A percentile compares a stretch with the other conserved stretches of the same genome.
Evolutionary conservation across 352 stramenopile species (phyloP).

Genomic region (Phytophthora rubi): DNA sequence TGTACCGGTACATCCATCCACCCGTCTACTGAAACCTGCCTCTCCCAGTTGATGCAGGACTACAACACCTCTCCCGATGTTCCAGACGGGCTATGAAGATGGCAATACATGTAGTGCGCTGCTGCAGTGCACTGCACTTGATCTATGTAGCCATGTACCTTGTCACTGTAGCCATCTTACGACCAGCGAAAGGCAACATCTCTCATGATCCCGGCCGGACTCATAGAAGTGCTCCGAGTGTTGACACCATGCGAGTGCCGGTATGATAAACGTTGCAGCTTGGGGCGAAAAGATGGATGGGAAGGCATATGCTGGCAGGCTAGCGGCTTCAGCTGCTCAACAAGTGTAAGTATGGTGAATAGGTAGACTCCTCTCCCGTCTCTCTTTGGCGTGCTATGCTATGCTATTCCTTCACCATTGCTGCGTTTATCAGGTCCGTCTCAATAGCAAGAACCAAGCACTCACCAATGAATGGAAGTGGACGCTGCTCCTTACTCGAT

Average conservation of each 20-base stretch:
- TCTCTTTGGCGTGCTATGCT: conserved; percentile 18
- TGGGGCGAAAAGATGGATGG: conserved; percentile 3
- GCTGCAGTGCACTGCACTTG: background rate
- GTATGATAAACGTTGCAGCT: background rate
- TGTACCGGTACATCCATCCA: background rate
- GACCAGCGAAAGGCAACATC: conserved; percentile 43
- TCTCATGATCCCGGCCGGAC: background rate
- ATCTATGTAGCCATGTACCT: background rate
- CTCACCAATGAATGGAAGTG: conserved; percentile 25
- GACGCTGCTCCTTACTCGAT: conserved; percentile 48
- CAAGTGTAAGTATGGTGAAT: background rate
- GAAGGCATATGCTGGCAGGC: background rate
- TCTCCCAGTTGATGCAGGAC: conserved; percentile 1
- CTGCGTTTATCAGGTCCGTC: conserved; percentile 13
- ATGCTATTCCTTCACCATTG: conserved; percentile 1
- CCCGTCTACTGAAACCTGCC: background rate
- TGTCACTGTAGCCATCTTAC: conserved; percentile 18
- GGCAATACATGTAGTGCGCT: background rate
- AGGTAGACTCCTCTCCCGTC: conserved; percentile 22
- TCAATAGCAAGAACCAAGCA: background rate
- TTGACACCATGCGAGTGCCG: background rate
- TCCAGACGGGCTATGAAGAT: background rate
- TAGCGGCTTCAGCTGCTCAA: conserved; percentile 12
- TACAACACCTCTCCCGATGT: background rate
- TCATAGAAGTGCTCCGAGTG: background rate